Base-by-base conservation (phyloP, 2,329 filamentous ascomycete genomes). In the Immersiporthe knoxdaviesiana region DNA sequence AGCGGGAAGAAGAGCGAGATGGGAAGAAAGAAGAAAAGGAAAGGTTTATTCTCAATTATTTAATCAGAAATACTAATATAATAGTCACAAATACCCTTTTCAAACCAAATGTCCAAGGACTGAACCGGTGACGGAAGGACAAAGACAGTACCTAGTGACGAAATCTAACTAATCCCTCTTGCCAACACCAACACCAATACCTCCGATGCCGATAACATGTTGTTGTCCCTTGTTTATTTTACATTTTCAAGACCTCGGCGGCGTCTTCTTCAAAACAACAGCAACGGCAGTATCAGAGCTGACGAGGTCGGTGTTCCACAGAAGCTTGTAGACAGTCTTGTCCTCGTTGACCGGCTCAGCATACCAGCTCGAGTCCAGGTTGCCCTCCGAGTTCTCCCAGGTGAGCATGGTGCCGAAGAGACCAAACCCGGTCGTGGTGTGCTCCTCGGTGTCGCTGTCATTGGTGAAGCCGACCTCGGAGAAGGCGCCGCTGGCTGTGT, bases 391-490 rank as follows among this genome's bases (percentile, higher is more conserved):
- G 32, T 60, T 37, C 11, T 35, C 35, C 58, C 58, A 60, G 32
- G 24, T 24, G 58, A 60, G 58, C 58, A 60, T 21, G 21, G 58
- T 60, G 58, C 58, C 58, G 8, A 60, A 32, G 32, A 60, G 35
- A 32, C 32, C 58, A 24, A 60, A 60, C 3, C 58, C 58, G 21
- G 32, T 60, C 18, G 58, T 60, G 21, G 58, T 60, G 18, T 21
- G 1, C 18, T 59, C 32, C 16, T 60, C 58, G 35, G 35, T 21
- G 18, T 16, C 12, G 12, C 24, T 60, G 18, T 60, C 58, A 14
- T 60, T 60, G 27, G 58, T 39, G 14, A 60, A 60, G 32, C 58
- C 58, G 2, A 27, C 58, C 21, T 12, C 32, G 8, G 58, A 35
- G 35, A 60, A 60, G 32, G 58, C 8, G 7, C 58, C 58, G 32